Percentiles rank a stretch among this genome's conserved stretches.
These are phyloP conservation scores for Strigomonas culicis DNA, from an alignment of 208 protist species.

Conservation along the genomic window DNA sequence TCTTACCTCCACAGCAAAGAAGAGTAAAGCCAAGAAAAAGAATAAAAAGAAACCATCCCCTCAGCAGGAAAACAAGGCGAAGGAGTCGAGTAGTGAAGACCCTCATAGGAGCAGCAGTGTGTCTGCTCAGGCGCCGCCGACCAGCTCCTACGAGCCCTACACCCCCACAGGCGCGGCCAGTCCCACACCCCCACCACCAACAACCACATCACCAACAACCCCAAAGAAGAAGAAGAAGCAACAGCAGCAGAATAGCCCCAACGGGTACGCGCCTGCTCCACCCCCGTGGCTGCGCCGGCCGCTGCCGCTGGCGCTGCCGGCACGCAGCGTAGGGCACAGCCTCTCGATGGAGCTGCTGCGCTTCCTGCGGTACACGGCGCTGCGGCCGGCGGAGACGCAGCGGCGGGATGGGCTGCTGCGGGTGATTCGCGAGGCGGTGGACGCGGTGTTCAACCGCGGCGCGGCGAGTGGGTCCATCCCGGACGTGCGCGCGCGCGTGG, in stretches of 20 bases:
- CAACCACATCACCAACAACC: background rate
- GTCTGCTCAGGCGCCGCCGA: too few species aligned
- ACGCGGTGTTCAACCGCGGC: too few species aligned
- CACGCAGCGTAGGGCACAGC: conserved; percentile 24
- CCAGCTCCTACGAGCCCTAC: too few species aligned
- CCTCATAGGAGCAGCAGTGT: too few species aligned
- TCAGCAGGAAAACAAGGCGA: too few species aligned
- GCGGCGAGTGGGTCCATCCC: too few species aligned
- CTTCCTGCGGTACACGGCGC: conserved; percentile 30
- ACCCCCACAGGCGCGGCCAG: background rate
- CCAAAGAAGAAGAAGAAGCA: background rate
- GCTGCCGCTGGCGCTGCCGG: background rate
- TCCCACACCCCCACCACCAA: conserved; percentile 2
- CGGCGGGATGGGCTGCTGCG: background rate
- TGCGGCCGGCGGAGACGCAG: conserved; percentile 20
- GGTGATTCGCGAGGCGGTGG: too few species aligned
- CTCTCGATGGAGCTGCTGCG: conserved; percentile 43
- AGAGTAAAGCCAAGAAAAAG: too few species aligned
- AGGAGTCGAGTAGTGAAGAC: too few species aligned
- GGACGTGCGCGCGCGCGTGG: conserved; percentile 14
- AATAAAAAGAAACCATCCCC: too few species aligned
- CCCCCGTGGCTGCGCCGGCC: background rate
- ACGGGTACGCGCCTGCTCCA: background rate
- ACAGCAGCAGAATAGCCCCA: background rate
- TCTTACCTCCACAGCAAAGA: too few species aligned